Evolutionary conservation across 2,329 filamentous ascomycete genomes (phyloP).

Genomic region (Aspergillus viridinutans): DNA sequence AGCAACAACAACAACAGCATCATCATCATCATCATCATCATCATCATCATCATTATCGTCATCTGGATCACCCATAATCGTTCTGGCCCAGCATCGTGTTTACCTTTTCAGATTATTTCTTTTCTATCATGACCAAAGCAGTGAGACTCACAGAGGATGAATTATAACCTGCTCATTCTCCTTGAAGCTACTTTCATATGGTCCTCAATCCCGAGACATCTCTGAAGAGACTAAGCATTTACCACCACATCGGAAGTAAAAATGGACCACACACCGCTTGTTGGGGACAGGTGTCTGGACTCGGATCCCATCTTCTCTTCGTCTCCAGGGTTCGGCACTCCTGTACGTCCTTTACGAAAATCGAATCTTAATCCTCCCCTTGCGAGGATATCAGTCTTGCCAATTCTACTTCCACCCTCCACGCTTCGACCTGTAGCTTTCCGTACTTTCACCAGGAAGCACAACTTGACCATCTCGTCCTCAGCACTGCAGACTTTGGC

Average conservation of each 20-base stretch:
- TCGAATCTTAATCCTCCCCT: constrained; percentile 45
- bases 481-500: constrained; percentile 80
- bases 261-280: not conserved
- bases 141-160: not conserved
- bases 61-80: not conserved
- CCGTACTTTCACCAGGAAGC: constrained; percentile 93
- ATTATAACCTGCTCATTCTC: not conserved
- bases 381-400: constrained; percentile 64
- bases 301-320: constrained; percentile 72
- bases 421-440: constrained; percentile 88
- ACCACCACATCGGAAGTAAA: not conserved
- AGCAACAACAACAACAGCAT: not conserved
- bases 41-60: not conserved
- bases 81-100: not conserved
- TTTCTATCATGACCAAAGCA: not conserved
- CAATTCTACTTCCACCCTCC: constrained; percentile 81
- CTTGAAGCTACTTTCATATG: not conserved
- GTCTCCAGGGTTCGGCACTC: constrained; percentile 85
- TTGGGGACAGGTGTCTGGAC: constrained; percentile 11
- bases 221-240: not conserved
- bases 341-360: constrained; percentile 64
- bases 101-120: not conserved
- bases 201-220: not conserved
- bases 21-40: not conserved
- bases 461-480: constrained; percentile 87